These are phyloP conservation scores for Monilinia laxa DNA, from an alignment of 2,329 filamentous ascomycete genomes.

Conservation along the genomic window DNA sequence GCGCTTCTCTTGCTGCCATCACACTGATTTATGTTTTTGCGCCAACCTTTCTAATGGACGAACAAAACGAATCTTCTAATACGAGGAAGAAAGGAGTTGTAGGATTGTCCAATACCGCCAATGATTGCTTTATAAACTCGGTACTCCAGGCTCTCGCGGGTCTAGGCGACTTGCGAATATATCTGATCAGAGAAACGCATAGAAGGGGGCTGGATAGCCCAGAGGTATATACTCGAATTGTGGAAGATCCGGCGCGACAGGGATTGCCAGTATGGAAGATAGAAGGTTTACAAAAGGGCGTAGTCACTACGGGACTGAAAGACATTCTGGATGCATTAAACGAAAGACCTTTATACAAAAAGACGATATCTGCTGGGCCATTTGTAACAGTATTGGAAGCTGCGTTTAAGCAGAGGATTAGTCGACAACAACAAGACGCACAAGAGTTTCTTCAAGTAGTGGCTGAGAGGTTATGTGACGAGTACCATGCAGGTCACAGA, in stretches of 20 bases:
- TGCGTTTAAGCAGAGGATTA: constrained; percentile 88
- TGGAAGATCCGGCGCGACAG: constrained; percentile 48
- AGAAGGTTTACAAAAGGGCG: constrained; percentile 70
- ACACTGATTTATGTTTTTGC: constrained; percentile 96
- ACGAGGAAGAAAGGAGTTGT: constrained; percentile 72
- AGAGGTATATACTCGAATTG: constrained; percentile 68
- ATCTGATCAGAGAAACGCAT: constrained; percentile 89
- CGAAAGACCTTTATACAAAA: constrained; percentile 88
- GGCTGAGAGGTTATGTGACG: constrained; percentile 86
- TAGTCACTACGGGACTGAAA: constrained; percentile 85
- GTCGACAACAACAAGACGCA: constrained; percentile 92
- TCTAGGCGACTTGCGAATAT: constrained; percentile 81
- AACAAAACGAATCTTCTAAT: constrained; percentile 55
- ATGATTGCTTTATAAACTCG: constrained; percentile 97
- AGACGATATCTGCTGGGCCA: constrained; percentile 83
- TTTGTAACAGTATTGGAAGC: constrained; percentile 82
- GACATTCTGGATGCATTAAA: constrained; percentile 90
- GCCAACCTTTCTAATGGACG: constrained; percentile 94
- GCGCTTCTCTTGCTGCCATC: constrained; percentile 90
- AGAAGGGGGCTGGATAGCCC: constrained; percentile 76
- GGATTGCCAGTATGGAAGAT: constrained; percentile 59
- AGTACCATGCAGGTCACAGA: constrained; percentile 82
- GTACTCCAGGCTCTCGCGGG: constrained; percentile 91
- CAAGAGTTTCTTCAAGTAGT: constrained; percentile 97
- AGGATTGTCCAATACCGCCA: constrained; percentile 84